Conservation (phyloP, 176 grass and related monocot genomes). For the Phoenix dactylifera region DNA sequence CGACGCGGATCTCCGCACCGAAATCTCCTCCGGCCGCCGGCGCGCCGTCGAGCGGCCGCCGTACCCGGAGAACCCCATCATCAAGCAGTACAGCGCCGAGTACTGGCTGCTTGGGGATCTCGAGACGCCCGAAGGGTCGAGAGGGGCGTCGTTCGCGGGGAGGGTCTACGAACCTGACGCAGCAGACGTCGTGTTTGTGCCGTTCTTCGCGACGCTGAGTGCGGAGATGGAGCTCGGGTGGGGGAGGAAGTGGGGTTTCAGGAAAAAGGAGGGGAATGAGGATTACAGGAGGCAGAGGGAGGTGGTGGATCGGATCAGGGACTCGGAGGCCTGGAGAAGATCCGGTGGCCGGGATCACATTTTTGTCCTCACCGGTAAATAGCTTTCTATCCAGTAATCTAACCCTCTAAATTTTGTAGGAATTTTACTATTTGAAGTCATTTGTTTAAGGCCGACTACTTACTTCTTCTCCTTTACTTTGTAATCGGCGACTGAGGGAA, state of each 20-base stretch:
- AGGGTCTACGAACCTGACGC: constrained; percentile 48
- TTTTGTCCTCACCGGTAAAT: constrained; percentile 71
- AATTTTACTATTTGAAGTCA: too few relatives aligned
- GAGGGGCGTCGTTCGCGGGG: constrained; percentile 11
- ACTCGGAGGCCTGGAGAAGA: constrained; percentile 51
- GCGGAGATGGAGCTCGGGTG: constrained; percentile 94
- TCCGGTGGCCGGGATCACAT: constrained; percentile 75
- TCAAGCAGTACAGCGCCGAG: constrained; percentile 87
- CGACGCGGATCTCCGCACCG: constrained; percentile 14
- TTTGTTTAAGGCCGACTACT: too few relatives aligned
- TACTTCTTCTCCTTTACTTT: too few relatives aligned
- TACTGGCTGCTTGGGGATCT: constrained; percentile 84
- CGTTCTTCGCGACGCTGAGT: constrained; percentile 84
- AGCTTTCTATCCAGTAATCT: too few relatives aligned
- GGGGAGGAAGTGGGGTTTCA: constrained; percentile 63
- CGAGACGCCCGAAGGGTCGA: constrained; percentile 8
- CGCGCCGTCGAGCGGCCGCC: constrained; percentile 8
- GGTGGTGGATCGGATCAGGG: constrained; percentile 55
- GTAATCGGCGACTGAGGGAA: too few relatives aligned
- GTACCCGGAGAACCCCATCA: constrained; percentile 62
- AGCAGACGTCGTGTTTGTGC: constrained; percentile 80
- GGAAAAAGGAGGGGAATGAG: constrained; percentile 42
- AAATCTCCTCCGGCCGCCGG: constrained; percentile 16
- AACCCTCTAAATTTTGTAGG: too few relatives aligned
- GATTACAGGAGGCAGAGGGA: constrained; percentile 76